phyloP scores from a whole-genome alignment of 805 yeast species.

The Clavispora phyllophila region DNA sequence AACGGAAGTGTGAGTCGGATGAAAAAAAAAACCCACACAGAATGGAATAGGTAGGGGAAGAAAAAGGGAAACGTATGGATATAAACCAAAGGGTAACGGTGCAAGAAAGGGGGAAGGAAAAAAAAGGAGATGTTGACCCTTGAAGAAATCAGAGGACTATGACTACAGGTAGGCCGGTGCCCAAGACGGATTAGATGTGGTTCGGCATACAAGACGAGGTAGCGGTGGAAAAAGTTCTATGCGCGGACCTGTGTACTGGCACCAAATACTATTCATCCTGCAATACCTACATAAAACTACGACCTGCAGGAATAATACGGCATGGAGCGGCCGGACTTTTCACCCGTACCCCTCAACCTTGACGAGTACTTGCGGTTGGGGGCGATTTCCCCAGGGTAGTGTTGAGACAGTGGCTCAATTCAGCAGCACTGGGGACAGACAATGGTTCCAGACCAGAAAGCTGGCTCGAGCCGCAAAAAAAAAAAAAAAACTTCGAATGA shows the following conservation, averaged over 20 bases:
- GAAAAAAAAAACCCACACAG: not conserved
- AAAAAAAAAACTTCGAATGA: not conserved
- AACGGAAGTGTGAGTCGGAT: not conserved
- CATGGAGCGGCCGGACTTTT: not conserved
- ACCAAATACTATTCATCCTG: not conserved
- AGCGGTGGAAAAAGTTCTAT: not conserved
- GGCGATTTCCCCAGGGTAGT: no score
- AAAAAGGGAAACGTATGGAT: not conserved
- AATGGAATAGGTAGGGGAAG: not conserved
- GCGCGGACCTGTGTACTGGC: not conserved
- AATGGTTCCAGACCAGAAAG: no score
- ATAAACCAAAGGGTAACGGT: not conserved
- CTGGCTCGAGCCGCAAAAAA: no score
- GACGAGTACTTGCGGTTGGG: no score
- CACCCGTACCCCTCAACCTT: not conserved
- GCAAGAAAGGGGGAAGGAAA: not conserved
- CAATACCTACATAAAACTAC: conserved; percentile 1
- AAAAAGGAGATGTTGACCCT: not conserved
- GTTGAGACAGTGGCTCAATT: no score
- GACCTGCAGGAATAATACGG: not conserved
- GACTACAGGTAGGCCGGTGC: not conserved
- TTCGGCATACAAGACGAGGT: not conserved
- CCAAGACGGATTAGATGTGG: conserved; percentile 1
- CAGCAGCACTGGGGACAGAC: no score
- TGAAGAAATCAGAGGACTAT: not conserved